Percentiles rank a stretch among this genome's conserved stretches.
phyloP scores from a whole-genome alignment of 495 filamentous ascomycete genomes.

The Ascobolus immersus region DNA sequence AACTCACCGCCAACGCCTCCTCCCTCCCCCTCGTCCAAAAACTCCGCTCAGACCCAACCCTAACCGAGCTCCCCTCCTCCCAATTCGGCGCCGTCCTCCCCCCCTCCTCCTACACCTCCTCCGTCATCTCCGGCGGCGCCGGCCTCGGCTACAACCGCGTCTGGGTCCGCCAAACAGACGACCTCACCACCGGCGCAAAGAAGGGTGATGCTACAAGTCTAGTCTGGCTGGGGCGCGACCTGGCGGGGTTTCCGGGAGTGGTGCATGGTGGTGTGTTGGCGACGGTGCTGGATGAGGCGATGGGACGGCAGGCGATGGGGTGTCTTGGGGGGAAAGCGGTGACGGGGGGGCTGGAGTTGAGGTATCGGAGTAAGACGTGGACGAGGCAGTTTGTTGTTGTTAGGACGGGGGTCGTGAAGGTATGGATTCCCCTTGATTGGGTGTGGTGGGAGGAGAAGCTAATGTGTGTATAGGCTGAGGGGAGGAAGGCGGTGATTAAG shows the following conservation, averaged over 20 bases:
- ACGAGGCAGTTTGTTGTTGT: too few species aligned
- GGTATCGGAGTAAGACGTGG: too few species aligned
- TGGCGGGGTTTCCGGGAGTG: constrained; percentile 49
- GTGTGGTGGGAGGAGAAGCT: too few species aligned
- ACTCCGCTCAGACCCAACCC: too few species aligned
- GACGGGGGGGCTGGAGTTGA: constrained; percentile 38
- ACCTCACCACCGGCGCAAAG: constrained; percentile 1
- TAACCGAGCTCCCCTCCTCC: background rate
- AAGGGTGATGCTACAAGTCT: constrained; percentile 21
- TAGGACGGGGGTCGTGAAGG: too few species aligned
- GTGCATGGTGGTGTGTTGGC: constrained; percentile 53
- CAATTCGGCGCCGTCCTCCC: background rate
- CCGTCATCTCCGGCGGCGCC: constrained; percentile 16
- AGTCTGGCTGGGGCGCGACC: constrained; percentile 34
- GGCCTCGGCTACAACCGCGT: constrained; percentile 6
- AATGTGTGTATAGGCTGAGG: too few species aligned
- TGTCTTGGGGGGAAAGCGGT: constrained; percentile 25
- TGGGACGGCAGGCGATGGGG: constrained; percentile 27
- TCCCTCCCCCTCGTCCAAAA: too few species aligned
- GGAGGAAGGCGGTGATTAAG: too few species aligned
- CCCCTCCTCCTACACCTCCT: constrained; percentile 8
- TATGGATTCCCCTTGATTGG: too few species aligned
- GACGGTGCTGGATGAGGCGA: constrained; percentile 43
- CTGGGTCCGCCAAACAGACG: background rate
- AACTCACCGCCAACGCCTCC: too few species aligned